phyloP scores from a whole-genome alignment of 2,329 filamentous ascomycete genomes.

The Talaromyces sp. region DNA sequence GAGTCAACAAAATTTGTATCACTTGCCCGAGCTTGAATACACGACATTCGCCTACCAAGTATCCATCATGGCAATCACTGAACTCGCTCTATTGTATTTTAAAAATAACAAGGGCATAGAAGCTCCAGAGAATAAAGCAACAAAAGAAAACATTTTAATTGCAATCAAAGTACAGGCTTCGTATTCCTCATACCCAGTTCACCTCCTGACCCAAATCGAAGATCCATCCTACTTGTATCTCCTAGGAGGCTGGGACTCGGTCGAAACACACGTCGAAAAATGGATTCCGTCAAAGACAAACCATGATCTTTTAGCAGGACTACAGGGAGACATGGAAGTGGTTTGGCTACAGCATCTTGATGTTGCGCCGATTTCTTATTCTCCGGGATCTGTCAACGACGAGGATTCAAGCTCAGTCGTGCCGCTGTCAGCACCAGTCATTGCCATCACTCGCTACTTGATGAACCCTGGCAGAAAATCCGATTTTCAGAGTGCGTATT shows the following conservation, averaged over 20 bases:
- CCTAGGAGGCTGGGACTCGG: slow-evolving; percentile 46
- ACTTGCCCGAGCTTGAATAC: not conserved
- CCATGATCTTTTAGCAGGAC: slow-evolving; percentile 35
- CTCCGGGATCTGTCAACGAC: not conserved
- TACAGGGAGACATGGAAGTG: slow-evolving; percentile 40
- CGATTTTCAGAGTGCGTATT: slow-evolving; percentile 29
- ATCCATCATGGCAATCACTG: slow-evolving; percentile 33
- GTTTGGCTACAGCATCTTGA: slow-evolving; percentile 47
- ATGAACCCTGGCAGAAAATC: slow-evolving; percentile 23
- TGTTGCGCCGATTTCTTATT: slow-evolving; percentile 27
- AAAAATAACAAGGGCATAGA: slow-evolving; percentile 23
- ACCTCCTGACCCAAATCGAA: slow-evolving; percentile 44
- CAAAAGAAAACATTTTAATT: slow-evolving; percentile 32
- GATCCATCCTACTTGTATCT: slow-evolving; percentile 45
- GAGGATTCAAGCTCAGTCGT: slow-evolving; percentile 20
- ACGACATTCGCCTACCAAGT: not conserved
- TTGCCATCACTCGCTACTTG: slow-evolving; percentile 36
- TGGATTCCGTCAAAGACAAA: slow-evolving; percentile 46
- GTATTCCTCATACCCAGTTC: slow-evolving; percentile 37
- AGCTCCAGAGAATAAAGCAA: slow-evolving; percentile 19
- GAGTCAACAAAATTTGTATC: not conserved
- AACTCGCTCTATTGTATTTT: slow-evolving; percentile 45
- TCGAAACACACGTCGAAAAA: slow-evolving; percentile 39
- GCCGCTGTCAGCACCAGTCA: slow-evolving; percentile 29
- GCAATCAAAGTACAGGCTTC: slow-evolving; percentile 39